A percentile compares a stretch with the other conserved stretches of the same genome.
Conservation (phyloP, 176 grass and related monocot species). For the Oryza australiensis region DNA sequence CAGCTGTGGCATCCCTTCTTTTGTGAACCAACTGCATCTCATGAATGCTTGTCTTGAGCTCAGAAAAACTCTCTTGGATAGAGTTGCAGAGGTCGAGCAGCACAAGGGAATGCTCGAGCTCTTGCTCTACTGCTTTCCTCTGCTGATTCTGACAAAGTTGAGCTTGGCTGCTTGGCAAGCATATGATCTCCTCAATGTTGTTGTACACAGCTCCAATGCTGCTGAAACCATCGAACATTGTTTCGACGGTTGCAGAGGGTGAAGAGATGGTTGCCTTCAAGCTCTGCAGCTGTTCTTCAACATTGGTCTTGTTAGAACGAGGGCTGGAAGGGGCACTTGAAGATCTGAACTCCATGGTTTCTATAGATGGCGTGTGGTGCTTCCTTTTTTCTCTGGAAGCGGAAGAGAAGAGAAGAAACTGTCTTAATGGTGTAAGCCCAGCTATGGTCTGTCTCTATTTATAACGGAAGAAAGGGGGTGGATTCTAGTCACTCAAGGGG, state of each 20-base stretch:
- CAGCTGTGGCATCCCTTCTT: background rate
- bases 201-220: background rate
- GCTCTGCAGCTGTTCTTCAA: conserved; percentile 28
- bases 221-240: background rate
- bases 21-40: background rate
- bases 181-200: background rate
- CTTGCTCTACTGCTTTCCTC: conserved; percentile 26
- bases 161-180: conserved; percentile 32
- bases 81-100: conserved; percentile 29
- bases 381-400: background rate
- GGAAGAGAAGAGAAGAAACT: conserved; percentile 5
- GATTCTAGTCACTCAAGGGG: too few species aligned
- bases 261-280: background rate
- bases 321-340: conserved; percentile 27
- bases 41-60: conserved; percentile 18
- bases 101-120: conserved; percentile 31
- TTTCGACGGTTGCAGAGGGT: background rate
- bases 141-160: conserved; percentile 14
- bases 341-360: conserved; percentile 34
- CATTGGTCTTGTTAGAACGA: background rate
- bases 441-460: background rate
- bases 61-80: background rate
- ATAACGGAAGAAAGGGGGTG: conserved; percentile 12
- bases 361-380: background rate
- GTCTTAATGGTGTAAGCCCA: background rate